Evolutionary conservation across 768 basidiomycete genomes (phyloP), one percentile per base, ranked within the genome.

Genomic region (Holtermannia corniformis): DNA sequence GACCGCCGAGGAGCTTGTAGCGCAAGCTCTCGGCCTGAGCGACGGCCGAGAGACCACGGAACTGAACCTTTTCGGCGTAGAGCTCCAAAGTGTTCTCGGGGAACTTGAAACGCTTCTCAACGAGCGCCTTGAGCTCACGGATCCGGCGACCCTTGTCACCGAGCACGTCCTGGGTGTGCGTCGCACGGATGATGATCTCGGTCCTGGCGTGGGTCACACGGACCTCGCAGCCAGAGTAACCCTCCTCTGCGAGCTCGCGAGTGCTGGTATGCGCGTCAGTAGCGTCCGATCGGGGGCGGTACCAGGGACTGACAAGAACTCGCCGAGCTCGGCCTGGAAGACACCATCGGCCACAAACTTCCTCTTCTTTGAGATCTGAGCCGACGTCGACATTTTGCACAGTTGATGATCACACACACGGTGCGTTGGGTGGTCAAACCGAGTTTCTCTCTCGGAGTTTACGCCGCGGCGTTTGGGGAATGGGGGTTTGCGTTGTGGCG

Each of bases 131-230:
- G 68, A 99, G 82, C 78, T 99, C 93, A 72, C 95, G 87, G 71
- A 99, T 97, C 74, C 95, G 87, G 72, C 93, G 90, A 59, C 93
- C 95, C 78, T 99, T 99, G 79, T 97, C 95, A 67, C 93, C 93
- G 61, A 96, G 82, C 62, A 97, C 92, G 74, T 97, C 92, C 59
- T 75, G 74, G 58, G 95, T 97, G 80, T 97, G 95, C 65, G 93
- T 97, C 54, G 95, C 95, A 68, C 93, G 90, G 77, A 99, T 96
- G 79, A 99, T 97, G 74, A 99, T 96, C 87, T 99, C 95, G 65
- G 95, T 99, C 70, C 93, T 87, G 59, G 93, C 92, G 75, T 97
- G 93, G 63, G 95, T 96, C 58, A 96, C 92, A 71, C 95, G 90
- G 74, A 99, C 95, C 77, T 99, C 95, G 75, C 95, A 99, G 51